Conservation (phyloP, 306 rosid species). For the Boehmeria nivea region DNA sequence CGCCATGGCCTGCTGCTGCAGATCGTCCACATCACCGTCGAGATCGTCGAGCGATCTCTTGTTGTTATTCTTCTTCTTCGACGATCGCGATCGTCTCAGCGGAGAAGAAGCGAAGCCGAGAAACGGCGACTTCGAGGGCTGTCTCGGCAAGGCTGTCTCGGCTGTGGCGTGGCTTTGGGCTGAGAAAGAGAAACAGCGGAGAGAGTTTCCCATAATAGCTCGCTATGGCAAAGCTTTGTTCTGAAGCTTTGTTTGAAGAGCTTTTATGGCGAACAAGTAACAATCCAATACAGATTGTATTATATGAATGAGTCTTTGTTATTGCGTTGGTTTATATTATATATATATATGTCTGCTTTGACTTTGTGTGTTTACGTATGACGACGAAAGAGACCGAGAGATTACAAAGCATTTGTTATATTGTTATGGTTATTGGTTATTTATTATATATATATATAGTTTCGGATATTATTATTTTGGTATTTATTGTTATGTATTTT, state of each 20-base stretch:
- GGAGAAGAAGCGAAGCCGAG: neutral
- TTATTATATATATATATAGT: neutral
- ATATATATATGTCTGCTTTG: too few species aligned
- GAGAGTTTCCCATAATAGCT: constrained; percentile 22
- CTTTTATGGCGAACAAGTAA: too few species aligned
- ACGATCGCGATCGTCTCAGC: neutral
- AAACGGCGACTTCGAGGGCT: neutral
- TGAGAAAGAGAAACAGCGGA: constrained; percentile 10
- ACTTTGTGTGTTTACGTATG: too few species aligned
- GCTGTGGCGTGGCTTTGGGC: neutral
- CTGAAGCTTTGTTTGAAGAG: too few species aligned
- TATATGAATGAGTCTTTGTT: too few species aligned
- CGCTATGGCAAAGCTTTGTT: too few species aligned
- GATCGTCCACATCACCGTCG: constrained; percentile 1
- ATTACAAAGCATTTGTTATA: too few species aligned
- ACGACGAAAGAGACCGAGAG: too few species aligned
- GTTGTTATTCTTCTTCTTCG: constrained; percentile 11
- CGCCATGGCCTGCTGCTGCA: constrained; percentile 22
- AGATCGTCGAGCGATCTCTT: neutral
- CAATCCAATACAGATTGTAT: too few species aligned
- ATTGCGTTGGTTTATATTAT: too few species aligned
- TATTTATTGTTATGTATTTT: neutral
- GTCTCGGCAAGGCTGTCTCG: constrained; percentile 3
- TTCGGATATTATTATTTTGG: neutral
- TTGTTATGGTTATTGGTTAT: too few species aligned